Conservation (phyloP, 1,284 basidiomycete species). For the Cryptococcus sp. region DNA sequence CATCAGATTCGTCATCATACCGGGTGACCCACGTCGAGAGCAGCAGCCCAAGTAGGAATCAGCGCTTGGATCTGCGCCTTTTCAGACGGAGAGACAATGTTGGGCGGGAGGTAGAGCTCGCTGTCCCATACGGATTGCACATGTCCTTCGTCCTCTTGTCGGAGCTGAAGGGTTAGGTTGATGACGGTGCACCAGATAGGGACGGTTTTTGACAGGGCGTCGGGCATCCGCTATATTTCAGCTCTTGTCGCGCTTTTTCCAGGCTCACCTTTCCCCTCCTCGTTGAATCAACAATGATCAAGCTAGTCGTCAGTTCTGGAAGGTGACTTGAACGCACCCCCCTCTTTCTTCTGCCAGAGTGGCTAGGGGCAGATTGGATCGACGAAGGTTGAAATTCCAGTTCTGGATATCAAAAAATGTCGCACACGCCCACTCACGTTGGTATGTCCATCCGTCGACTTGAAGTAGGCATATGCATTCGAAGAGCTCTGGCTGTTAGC, state of each 20-base stretch:
- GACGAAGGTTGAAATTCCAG: conserved; percentile 79
- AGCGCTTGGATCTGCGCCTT: conserved; percentile 52
- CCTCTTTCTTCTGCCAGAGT: conserved; percentile 53
- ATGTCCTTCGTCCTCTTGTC: conserved; percentile 2
- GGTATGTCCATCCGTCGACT: conserved; percentile 92
- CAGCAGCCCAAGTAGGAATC: conserved; percentile 73
- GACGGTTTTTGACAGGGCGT: conserved; percentile 88
- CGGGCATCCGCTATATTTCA: conserved; percentile 64
- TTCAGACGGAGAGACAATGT: conserved; percentile 42
- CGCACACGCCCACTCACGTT: conserved; percentile 37
- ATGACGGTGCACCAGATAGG: conserved; percentile 94
- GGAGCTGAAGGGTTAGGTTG: conserved; percentile 59
- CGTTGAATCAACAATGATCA: conserved; percentile 88
- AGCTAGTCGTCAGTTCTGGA: conserved; percentile 49
- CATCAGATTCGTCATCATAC: not conserved
- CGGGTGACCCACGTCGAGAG: conserved; percentile 50
- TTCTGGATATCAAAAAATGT: conserved; percentile 37
- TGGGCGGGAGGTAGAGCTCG: conserved; percentile 36
- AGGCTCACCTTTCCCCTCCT: conserved; percentile 66
- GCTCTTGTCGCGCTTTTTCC: not conserved
- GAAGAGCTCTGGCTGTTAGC: conserved; percentile 36
- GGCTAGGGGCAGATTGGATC: conserved; percentile 79
- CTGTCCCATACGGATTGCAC: conserved; percentile 29
- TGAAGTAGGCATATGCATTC: conserved; percentile 70
- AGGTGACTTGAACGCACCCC: conserved; percentile 54